These are phyloP conservation scores for Wickerhamomyces tratensis DNA, from an alignment of 805 yeast genomes.

Conservation along the genomic window DNA sequence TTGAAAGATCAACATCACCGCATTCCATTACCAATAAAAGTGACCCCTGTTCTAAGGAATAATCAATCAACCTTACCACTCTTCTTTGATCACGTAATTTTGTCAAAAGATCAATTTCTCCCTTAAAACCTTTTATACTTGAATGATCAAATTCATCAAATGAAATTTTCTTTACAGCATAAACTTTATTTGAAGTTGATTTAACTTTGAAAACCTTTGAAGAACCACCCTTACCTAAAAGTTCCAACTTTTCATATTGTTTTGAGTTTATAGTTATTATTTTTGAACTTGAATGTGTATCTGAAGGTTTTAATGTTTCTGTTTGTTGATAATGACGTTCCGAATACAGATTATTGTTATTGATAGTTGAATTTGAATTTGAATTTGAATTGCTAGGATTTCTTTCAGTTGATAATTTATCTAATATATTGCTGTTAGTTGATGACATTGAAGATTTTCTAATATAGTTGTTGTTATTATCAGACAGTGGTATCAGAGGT, in stretches of 20 bases:
- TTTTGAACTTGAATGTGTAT: conserved; percentile 6
- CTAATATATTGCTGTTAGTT: neutral
- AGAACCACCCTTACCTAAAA: conserved; percentile 86
- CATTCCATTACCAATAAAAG: conserved; percentile 84
- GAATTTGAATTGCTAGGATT: no score
- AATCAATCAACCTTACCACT: conserved; percentile 72
- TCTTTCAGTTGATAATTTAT: no score
- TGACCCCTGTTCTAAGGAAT: conserved; percentile 54
- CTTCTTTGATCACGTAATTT: conserved; percentile 51
- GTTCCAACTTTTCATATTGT: conserved; percentile 64
- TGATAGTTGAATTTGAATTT: no score
- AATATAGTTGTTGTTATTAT: conserved; percentile 5
- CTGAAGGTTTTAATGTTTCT: conserved; percentile 16
- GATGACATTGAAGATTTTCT: neutral
- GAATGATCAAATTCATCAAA: conserved; percentile 74
- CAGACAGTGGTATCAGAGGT: conserved; percentile 12
- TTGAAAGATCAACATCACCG: conserved; percentile 86
- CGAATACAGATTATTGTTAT: no score
- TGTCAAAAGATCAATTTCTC: conserved; percentile 72
- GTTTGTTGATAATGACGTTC: conserved; percentile 10
- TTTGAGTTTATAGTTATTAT: conserved; percentile 42
- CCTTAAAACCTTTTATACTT: conserved; percentile 72
- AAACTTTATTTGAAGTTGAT: conserved; percentile 42
- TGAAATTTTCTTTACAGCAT: conserved; percentile 74
- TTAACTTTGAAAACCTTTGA: conserved; percentile 83